phyloP scores from a whole-genome alignment of 768 basidiomycete species.

The Agaricus sinodeliciosus region DNA sequence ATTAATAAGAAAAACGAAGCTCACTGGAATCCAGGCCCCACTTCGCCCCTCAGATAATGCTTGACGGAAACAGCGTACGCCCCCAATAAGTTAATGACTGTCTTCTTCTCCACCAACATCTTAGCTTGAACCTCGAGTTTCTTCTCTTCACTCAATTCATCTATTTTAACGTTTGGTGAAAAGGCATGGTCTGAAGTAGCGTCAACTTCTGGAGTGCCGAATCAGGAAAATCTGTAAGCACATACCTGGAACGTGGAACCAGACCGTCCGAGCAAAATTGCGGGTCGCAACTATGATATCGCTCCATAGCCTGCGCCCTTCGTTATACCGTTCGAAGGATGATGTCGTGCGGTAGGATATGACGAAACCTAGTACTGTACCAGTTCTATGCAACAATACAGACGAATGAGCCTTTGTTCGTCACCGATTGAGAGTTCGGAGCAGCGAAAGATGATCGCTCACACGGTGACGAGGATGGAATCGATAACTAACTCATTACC shows the following conservation, averaged over 20 bases:
- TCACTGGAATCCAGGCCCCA: slow-evolving; percentile 40
- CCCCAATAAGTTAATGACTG: slow-evolving; percentile 59
- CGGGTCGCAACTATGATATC: slow-evolving; percentile 53
- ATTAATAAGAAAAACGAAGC: slow-evolving; percentile 9
- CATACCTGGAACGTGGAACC: slow-evolving; percentile 66
- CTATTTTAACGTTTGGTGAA: slow-evolving; percentile 5
- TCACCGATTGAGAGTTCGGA: slow-evolving; percentile 22
- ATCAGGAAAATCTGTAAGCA: not conserved
- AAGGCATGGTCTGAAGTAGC: slow-evolving; percentile 14
- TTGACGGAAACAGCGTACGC: slow-evolving; percentile 62
- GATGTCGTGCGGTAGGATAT: slow-evolving; percentile 68
- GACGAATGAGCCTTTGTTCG: not conserved
- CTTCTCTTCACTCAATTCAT: slow-evolving; percentile 19
- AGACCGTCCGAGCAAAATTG: slow-evolving; percentile 53
- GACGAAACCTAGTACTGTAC: slow-evolving; percentile 75
- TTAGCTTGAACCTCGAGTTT: slow-evolving; percentile 30
- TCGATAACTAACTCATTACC: slow-evolving; percentile 36
- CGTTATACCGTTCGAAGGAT: slow-evolving; percentile 73
- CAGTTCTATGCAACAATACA: slow-evolving; percentile 23
- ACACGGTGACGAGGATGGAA: slow-evolving; percentile 35
- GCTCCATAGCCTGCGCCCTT: slow-evolving; percentile 64
- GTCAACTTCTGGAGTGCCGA: not conserved
- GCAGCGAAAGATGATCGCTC: slow-evolving; percentile 32
- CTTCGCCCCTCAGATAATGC: slow-evolving; percentile 62
- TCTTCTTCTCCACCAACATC: slow-evolving; percentile 59